Percentiles rank a stretch among this genome's conserved stretches.
phyloP scores from a whole-genome alignment of 352 stramenopile species.

The Pythium rishiriense region DNA sequence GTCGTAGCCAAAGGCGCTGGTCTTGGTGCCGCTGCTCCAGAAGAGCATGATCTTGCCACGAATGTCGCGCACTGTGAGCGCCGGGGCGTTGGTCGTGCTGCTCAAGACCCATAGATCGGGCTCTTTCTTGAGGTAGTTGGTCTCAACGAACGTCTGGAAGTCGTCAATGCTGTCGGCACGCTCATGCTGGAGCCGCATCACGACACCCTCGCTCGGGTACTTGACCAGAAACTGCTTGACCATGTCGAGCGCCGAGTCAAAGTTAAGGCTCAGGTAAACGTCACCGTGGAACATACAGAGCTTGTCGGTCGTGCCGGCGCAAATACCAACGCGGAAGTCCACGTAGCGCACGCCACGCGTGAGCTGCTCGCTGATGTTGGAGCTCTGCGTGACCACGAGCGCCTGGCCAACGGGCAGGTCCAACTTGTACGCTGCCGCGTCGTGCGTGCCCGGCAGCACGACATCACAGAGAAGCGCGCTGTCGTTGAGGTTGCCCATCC shows the following conservation, averaged over 20 bases:
- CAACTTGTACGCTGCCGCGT: conserved; percentile 9
- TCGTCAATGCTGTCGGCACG: background rate
- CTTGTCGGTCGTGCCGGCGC: conserved; percentile 14
- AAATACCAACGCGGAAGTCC: conserved; percentile 13
- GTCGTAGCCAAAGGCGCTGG: conserved; percentile 15
- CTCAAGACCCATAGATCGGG: background rate
- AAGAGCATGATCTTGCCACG: conserved; percentile 16
- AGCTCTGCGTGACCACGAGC: conserved; percentile 12
- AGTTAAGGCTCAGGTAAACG: conserved; percentile 11
- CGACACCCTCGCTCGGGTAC: conserved; percentile 7
- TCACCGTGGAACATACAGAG: conserved; percentile 21
- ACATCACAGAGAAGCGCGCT: conserved; percentile 5
- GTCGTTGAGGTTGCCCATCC: conserved; percentile 11
- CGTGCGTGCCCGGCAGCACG: conserved; percentile 18
- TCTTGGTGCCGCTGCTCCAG: conserved; percentile 15
- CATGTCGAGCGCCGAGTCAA: conserved; percentile 12
- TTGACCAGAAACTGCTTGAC: conserved; percentile 7
- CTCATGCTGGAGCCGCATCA: conserved; percentile 13
- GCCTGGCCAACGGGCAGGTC: conserved; percentile 1
- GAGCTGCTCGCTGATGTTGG: conserved; percentile 13
- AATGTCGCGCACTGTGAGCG: conserved; percentile 3
- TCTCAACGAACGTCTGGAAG: conserved; percentile 19
- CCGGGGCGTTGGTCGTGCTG: background rate
- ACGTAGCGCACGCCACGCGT: conserved; percentile 19
- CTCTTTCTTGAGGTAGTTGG: conserved; percentile 16